These are phyloP conservation scores for Tylopilus rubrobrunneus DNA, from an alignment of 768 basidiomycete species.

Conservation along the genomic window DNA sequence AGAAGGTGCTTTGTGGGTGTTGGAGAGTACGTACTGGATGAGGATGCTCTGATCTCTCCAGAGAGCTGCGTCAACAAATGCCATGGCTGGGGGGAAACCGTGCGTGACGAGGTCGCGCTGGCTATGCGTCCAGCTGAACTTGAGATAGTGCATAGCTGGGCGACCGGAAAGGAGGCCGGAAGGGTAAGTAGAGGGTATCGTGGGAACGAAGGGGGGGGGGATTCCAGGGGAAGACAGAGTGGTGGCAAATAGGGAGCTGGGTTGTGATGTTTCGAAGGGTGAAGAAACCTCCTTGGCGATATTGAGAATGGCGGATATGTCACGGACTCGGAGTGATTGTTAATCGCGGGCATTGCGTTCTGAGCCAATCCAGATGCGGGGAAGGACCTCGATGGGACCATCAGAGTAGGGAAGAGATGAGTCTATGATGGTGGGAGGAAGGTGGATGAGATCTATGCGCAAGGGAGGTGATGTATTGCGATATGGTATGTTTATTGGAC, in stretches of 20 bases:
- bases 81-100: conserved; percentile 78
- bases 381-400: conserved; percentile 82
- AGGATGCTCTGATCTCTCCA: conserved; percentile 74
- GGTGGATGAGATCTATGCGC: too few relatives aligned
- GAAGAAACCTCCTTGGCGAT: conserved; percentile 88
- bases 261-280: conserved; percentile 56
- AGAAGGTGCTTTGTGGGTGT: too few relatives aligned
- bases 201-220: conserved; percentile 31
- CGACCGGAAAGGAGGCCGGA: conserved; percentile 64
- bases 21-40: conserved; percentile 66
- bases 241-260: conserved; percentile 51
- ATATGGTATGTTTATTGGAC: too few relatives aligned
- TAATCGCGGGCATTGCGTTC: conserved; percentile 90
- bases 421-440: too few relatives aligned
- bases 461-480: too few relatives aligned
- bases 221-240: conserved; percentile 55
- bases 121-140: conserved; percentile 89
- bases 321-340: conserved; percentile 60
- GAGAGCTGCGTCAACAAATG: conserved; percentile 75
- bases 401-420: conserved; percentile 57
- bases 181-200: conserved; percentile 45
- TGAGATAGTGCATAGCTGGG: conserved; percentile 83
- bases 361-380: conserved; percentile 85
- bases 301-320: conserved; percentile 81
- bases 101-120: conserved; percentile 79